Conservation (phyloP, 2,329 filamentous ascomycete species). For the Diplodia corticola region DNA sequence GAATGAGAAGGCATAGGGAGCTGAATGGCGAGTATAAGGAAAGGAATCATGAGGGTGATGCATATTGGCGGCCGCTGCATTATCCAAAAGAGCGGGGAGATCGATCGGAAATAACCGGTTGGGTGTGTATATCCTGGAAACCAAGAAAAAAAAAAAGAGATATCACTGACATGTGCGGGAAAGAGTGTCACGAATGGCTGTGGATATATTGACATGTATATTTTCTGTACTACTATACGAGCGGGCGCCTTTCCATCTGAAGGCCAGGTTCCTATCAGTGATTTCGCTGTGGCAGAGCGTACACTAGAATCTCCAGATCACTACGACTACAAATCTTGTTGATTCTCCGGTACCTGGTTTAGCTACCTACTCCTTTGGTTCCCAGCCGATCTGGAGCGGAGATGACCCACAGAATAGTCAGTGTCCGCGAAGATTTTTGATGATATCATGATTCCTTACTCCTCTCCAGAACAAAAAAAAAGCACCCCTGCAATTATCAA, state of each 20-base stretch:
- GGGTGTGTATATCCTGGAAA: background rate
- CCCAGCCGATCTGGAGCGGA: too few species aligned
- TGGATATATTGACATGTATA: slow-evolving; percentile 8
- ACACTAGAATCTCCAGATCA: too few species aligned
- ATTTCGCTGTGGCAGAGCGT: background rate
- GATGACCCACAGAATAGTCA: too few species aligned
- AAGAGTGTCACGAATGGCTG: background rate
- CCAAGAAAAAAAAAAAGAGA: background rate
- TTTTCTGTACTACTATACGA: slow-evolving; percentile 5
- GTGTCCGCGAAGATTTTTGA: too few species aligned
- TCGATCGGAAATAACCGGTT: background rate
- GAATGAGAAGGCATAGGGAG: background rate
- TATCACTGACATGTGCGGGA: background rate
- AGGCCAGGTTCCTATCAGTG: background rate
- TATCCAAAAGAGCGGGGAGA: background rate
- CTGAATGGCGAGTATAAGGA: background rate
- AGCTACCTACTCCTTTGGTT: too few species aligned
- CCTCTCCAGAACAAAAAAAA: too few species aligned
- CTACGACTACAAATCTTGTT: too few species aligned
- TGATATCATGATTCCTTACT: too few species aligned
- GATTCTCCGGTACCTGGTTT: too few species aligned
- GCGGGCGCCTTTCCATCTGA: background rate
- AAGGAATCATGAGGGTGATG: background rate
- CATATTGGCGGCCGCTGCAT: background rate
- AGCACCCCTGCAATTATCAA: too few species aligned